Evolutionary conservation across 129 eudicot species (phyloP).

Genomic region (Lactuca sativa): DNA sequence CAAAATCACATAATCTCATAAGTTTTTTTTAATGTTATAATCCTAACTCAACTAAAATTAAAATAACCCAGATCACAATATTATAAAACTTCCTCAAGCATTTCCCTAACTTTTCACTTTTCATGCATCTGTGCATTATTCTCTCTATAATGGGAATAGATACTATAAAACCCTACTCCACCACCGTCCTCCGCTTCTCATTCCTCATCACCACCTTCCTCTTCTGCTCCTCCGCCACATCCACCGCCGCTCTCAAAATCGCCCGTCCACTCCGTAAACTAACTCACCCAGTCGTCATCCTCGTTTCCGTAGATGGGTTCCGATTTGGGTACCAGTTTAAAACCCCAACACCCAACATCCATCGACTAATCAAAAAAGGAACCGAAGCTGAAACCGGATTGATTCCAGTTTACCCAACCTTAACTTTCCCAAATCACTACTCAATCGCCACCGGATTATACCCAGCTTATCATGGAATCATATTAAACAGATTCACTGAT

Average conservation of each 20-base stretch:
- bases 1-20: neutral
- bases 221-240: constrained; percentile 37
- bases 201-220: constrained; percentile 47
- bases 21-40: neutral
- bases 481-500: constrained; percentile 51
- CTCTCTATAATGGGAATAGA: constrained; percentile 28
- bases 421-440: no score
- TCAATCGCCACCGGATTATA: no score
- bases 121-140: no score
- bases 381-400: no score
- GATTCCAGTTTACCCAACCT: no score
- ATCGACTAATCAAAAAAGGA: no score
- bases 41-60: neutral
- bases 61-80: constrained; percentile 1
- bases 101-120: neutral
- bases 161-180: constrained; percentile 25
- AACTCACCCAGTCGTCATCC: constrained; percentile 43
- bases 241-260: constrained; percentile 19
- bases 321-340: constrained; percentile 75
- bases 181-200: constrained; percentile 25
- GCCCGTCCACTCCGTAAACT: constrained; percentile 56
- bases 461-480: constrained; percentile 47
- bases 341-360: constrained; percentile 47
- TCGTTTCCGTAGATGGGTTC: constrained; percentile 68
- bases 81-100: neutral